Evolutionary conservation across 2,329 filamentous ascomycete species (phyloP).

Genomic region (Trichocomaceae sp.): DNA sequence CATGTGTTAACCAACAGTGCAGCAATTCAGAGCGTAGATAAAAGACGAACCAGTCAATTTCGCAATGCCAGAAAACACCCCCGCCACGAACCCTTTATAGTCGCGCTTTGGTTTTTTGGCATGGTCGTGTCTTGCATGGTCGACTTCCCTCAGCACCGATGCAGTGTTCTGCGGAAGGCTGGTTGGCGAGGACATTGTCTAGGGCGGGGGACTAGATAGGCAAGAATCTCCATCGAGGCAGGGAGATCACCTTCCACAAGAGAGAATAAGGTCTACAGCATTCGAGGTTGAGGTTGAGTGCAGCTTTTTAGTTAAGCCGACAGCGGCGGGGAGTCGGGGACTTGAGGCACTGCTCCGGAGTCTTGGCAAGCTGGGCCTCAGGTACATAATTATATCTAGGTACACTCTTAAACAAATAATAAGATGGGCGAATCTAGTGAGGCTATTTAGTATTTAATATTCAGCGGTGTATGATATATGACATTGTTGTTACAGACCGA

Average conservation of each 20-base stretch:
- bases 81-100: slow-evolving; percentile 95
- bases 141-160: slow-evolving; percentile 3
- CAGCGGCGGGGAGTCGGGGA: slow-evolving; percentile 27
- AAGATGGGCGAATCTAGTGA: no score
- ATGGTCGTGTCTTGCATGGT: neutral
- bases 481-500: neutral
- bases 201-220: neutral
- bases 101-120: slow-evolving; percentile 38
- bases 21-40: neutral
- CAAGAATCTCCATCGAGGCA: neutral
- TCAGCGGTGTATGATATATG: neutral
- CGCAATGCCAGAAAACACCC: slow-evolving; percentile 89
- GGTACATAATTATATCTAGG: no score
- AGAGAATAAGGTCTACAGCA: neutral
- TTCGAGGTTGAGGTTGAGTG: no score
- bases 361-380: neutral
- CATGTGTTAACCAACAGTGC: neutral
- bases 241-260: neutral
- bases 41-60: slow-evolving; percentile 67
- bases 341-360: slow-evolving; percentile 15
- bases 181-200: slow-evolving; percentile 9
- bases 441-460: neutral
- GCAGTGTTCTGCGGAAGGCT: slow-evolving; percentile 4
- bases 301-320: neutral
- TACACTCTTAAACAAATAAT: no score